Conservation (phyloP, 2,329 filamentous ascomycete species). For the Hypoxylon sp. region DNA sequence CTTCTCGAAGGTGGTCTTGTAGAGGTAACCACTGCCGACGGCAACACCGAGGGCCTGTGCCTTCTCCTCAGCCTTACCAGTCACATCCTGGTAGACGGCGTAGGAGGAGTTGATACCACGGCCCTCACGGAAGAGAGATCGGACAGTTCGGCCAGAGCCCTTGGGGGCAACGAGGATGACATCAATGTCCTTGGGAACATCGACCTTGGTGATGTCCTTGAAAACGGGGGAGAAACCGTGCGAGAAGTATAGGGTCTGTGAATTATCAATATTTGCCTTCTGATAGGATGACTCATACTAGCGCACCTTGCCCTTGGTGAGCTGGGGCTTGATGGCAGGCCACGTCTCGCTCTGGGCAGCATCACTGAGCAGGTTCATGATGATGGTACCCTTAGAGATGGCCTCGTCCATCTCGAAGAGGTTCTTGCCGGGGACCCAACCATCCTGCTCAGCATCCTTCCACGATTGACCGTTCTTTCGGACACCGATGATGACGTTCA, state of each 20-base stretch:
- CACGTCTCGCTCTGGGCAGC: conserved; percentile 99
- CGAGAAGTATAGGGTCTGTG: conserved; percentile 98
- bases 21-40: conserved; percentile 97
- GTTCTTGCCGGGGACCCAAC: conserved; percentile 98
- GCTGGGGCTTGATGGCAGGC: conserved; percentile 97
- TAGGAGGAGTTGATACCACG: conserved; percentile 99
- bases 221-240: conserved; percentile 99
- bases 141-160: conserved; percentile 98
- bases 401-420: conserved; percentile 98
- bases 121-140: conserved; percentile 98
- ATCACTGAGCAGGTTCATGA: conserved; percentile 99
- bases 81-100: conserved; percentile 98
- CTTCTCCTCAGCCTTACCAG: conserved; percentile 98
- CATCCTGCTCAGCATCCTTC: conserved; percentile 97
- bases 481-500: conserved; percentile 99
- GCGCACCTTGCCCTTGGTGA: conserved; percentile 96
- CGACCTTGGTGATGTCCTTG: conserved; percentile 99
- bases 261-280: conserved; percentile 13
- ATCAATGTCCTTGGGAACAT: conserved; percentile 94
- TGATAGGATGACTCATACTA: conserved; percentile 43
- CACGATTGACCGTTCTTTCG: conserved; percentile 98
- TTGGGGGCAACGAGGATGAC: conserved; percentile 99
- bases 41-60: conserved; percentile 96
- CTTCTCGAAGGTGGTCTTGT: conserved; percentile 99
- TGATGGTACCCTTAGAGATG: conserved; percentile 89